These are phyloP conservation scores for button mushroom (Agaricus bisporus) DNA, from an alignment of 768 basidiomycete genomes.

Conservation along the genomic window DNA sequence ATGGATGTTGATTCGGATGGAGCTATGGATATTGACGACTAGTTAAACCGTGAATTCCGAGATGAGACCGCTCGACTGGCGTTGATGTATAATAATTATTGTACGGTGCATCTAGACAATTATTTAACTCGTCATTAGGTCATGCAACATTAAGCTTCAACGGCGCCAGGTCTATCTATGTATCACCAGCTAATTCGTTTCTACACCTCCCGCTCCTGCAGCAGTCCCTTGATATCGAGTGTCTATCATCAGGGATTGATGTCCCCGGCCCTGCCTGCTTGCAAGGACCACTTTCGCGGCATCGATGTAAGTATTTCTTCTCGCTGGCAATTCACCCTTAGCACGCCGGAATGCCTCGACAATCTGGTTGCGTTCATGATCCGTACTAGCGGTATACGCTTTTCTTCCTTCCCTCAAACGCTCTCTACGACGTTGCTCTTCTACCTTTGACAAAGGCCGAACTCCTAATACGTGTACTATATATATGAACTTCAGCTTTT, in stretches of 20 bases:
- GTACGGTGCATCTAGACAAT: not conserved
- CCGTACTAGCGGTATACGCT: slow-evolving; percentile 27
- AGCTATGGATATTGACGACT: slow-evolving; percentile 20
- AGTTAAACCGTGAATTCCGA: slow-evolving; percentile 10
- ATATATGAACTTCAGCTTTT: not conserved
- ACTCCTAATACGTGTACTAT: not conserved
- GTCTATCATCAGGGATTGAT: not conserved
- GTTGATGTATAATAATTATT: slow-evolving; percentile 1
- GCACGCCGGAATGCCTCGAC: slow-evolving; percentile 32
- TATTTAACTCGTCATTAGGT: not conserved
- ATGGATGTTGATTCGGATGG: slow-evolving; percentile 9
- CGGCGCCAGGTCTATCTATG: not conserved
- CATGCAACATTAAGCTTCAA: not conserved
- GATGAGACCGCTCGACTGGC: not conserved
- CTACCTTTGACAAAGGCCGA: slow-evolving; percentile 6
- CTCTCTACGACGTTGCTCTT: slow-evolving; percentile 27
- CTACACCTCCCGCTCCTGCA: too few species aligned
- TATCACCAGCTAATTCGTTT: too few species aligned
- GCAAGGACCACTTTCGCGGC: slow-evolving; percentile 21
- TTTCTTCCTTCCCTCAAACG: slow-evolving; percentile 34
- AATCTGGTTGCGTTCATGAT: slow-evolving; percentile 25
- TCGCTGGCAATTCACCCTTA: slow-evolving; percentile 21
- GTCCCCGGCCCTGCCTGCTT: not conserved
- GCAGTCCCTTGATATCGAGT: not conserved
- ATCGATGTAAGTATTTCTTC: slow-evolving; percentile 28